These are phyloP conservation scores for Dendrobium catenatum DNA, from an alignment of 106 monocot genomes.

Conservation along the genomic window DNA sequence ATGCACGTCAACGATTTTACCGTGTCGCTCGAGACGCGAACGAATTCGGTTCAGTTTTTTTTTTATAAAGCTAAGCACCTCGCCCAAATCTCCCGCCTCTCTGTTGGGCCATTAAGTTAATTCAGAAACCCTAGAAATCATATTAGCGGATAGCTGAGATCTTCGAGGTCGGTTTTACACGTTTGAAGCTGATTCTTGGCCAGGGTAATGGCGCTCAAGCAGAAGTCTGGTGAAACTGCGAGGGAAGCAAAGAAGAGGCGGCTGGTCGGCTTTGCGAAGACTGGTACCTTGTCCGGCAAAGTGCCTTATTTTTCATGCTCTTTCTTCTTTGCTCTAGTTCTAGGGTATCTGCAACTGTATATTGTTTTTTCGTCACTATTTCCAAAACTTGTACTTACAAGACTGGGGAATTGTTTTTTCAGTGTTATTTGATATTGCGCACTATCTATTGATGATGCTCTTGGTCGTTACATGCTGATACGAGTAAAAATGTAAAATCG, in stretches of 20 bases:
- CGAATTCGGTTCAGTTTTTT: no score
- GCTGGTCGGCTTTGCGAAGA: constrained; percentile 1
- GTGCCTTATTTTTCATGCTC: not conserved
- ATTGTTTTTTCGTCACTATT: not conserved
- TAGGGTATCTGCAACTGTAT: not conserved
- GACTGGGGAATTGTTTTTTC: not conserved
- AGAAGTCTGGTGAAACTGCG: not conserved
- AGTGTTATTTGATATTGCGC: not conserved
- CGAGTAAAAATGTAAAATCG: no score
- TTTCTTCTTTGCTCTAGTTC: not conserved
- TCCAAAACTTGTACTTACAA: not conserved
- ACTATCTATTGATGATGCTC: not conserved
- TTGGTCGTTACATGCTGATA: not conserved
- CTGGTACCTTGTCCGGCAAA: not conserved
- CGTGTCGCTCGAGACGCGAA: no score
- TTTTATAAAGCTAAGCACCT: no score
- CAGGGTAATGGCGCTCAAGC: not conserved
- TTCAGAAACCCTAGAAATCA: constrained; percentile 2
- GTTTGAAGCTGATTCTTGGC: not conserved
- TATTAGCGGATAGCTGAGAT: not conserved
- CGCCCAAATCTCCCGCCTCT: no score
- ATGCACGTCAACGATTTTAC: no score
- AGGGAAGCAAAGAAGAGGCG: not conserved
- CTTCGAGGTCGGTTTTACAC: not conserved
- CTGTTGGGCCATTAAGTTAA: no score